A percentile compares a stretch with the other conserved stretches of the same genome.
phyloP scores from a whole-genome alignment of 2,329 filamentous ascomycete species.

The Alternaria alternata region DNA sequence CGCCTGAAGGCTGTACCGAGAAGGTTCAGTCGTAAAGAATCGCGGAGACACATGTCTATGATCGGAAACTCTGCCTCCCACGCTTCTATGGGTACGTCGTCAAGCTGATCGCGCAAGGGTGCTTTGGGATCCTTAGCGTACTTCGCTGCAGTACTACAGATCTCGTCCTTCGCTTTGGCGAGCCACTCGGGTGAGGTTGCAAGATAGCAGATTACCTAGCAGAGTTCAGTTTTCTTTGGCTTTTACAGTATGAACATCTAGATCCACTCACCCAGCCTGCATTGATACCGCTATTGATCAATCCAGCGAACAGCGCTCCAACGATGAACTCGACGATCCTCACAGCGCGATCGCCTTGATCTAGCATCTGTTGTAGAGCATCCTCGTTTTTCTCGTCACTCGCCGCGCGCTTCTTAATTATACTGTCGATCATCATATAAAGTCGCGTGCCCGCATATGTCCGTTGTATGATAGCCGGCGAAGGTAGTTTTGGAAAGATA shows the following conservation, averaged over 20 bases:
- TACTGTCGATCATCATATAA: conserved; percentile 58
- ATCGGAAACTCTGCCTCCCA: conserved; percentile 66
- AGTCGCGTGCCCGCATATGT: conserved; percentile 57
- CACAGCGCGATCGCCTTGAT: conserved; percentile 57
- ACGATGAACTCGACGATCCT: conserved; percentile 61
- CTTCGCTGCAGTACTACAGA: conserved; percentile 56
- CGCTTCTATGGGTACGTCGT: conserved; percentile 58
- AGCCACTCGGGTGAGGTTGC: conserved; percentile 56
- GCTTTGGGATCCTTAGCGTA: conserved; percentile 51
- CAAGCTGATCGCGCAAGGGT: conserved; percentile 51
- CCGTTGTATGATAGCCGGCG: conserved; percentile 54
- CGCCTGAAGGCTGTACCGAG: conserved; percentile 61
- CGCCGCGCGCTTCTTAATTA: conserved; percentile 58
- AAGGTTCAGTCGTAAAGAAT: conserved; percentile 62
- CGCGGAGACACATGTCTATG: conserved; percentile 62
- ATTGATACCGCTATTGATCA: conserved; percentile 66
- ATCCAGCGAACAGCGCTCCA: conserved; percentile 64
- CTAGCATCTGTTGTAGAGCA: conserved; percentile 62
- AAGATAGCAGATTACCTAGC: conserved; percentile 36
- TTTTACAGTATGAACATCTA: not conserved
- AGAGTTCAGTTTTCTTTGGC: not conserved
- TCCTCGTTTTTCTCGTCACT: conserved; percentile 58
- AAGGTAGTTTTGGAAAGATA: conserved; percentile 63
- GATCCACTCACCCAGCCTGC: conserved; percentile 57
- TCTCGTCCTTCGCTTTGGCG: conserved; percentile 56